Base-by-base conservation (phyloP, 352 stramenopile genomes). In the Aphanomyces euteiches region DNA sequence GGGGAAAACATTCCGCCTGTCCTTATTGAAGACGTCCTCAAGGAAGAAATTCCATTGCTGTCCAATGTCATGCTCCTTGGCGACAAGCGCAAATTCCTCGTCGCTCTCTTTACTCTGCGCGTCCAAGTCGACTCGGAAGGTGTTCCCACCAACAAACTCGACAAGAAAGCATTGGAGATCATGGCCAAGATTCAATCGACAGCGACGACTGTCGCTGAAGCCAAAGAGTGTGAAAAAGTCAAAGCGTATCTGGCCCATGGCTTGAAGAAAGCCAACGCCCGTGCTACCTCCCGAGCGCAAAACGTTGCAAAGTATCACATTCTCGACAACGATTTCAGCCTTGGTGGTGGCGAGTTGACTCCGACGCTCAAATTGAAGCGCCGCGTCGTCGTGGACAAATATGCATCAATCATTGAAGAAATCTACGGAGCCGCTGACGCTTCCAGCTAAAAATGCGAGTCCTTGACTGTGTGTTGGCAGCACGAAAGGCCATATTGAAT, bases 291-390 rank as follows among this genome's bases (percentile, higher is more conserved):
- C 72, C 87, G 85, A 63, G 87, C 88, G 56, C 85, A 94, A 74
- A 90, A 84, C 72, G 74, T 97, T 12, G 83, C 74, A 73, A 97
- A 97, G 80, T 97, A 85, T 74, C 72, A 80, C 61, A 79, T 97
- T 48, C 74, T 98, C 19, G 80, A 92, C 63, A 82, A 78, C 60
- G 92, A 98, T 78, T 98, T 98, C 70, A 95, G 85, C 43, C 90
- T 98, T 47, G 72, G 75, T 54, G 90, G 81, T 53, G 89, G 92
- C 67, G 95, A 98, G 74, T 80, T 99, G n/a, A 98, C 95, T 57
- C 93, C 96, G 41, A 98, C 96, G 72, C 82, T 98, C 69, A 99
- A 99, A 80, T 79, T 98, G 47, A 98, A 98, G 87, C 91, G 95
- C 66, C 89, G 90, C 74, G 56, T 97, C 47, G 92, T 97, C 61